phyloP scores from a whole-genome alignment of 225 moss, liverwort and hornwort species.

The Polytrichum commune region DNA sequence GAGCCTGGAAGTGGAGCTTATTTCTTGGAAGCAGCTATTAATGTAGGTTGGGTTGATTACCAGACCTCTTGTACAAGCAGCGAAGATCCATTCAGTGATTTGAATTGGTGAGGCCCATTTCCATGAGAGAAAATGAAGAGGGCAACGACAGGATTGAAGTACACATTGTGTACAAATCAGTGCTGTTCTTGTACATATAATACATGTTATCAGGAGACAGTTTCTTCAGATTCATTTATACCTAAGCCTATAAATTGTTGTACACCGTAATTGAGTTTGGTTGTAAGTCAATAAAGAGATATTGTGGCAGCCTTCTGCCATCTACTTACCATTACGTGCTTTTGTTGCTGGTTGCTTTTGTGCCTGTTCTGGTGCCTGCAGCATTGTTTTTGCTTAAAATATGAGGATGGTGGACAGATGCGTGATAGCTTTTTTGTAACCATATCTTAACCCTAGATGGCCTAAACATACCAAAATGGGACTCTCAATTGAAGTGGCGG shows the following conservation, averaged over 20 bases:
- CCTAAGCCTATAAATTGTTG: slow-evolving; percentile 14
- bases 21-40: slow-evolving; percentile 42
- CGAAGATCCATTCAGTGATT: slow-evolving; percentile 35
- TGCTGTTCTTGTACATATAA: slow-evolving; percentile 49
- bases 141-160: slow-evolving; percentile 37
- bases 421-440: too few relatives aligned
- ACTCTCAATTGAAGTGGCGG: too few relatives aligned
- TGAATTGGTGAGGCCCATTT: slow-evolving; percentile 33
- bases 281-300: slow-evolving; percentile 12
- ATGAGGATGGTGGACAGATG: too few relatives aligned
- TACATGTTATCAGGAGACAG: slow-evolving; percentile 41
- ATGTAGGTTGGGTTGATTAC: slow-evolving; percentile 29
- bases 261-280: slow-evolving; percentile 15
- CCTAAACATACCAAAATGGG: too few relatives aligned
- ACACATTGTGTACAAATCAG: slow-evolving; percentile 36
- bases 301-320: slow-evolving; percentile 2
- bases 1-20: slow-evolving; percentile 16
- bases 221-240: slow-evolving; percentile 32
- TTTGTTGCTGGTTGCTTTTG: too few relatives aligned
- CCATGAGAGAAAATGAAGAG: slow-evolving; percentile 27
- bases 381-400: too few relatives aligned
- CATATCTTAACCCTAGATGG: too few relatives aligned
- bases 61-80: slow-evolving; percentile 32
- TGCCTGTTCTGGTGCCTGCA: too few relatives aligned
- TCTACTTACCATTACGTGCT: too few relatives aligned